Evolutionary conservation across 805 yeast genomes (phyloP).

Genomic region (Candida oleophila): DNA sequence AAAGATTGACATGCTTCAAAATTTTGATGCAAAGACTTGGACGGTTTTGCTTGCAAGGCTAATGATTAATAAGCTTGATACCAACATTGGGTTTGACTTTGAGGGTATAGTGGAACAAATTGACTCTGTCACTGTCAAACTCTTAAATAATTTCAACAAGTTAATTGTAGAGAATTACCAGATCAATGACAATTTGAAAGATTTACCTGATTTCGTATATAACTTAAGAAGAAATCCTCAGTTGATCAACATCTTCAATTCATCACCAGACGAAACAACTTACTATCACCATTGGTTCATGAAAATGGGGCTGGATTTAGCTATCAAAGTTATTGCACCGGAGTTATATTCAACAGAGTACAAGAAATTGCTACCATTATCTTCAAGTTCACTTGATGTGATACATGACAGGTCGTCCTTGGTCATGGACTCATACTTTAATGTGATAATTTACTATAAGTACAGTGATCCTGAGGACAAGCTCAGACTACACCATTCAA

Average conservation of each 20-base stretch:
- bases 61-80: conserved; percentile 33
- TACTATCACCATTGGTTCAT: conserved; percentile 34
- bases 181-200: conserved; percentile 25
- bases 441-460: conserved; percentile 22
- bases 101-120: conserved; percentile 24
- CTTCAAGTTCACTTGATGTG: conserved; percentile 14
- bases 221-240: conserved; percentile 35
- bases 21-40: conserved; percentile 35
- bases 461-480: conserved; percentile 6
- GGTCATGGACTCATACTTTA: conserved; percentile 30
- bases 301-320: conserved; percentile 13
- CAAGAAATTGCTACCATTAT: conserved; percentile 13
- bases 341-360: neutral
- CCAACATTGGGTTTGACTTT: conserved; percentile 33
- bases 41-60: conserved; percentile 29
- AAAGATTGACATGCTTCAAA: conserved; percentile 16
- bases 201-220: conserved; percentile 31
- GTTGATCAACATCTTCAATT: conserved; percentile 37
- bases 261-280: conserved; percentile 48
- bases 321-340: conserved; percentile 29
- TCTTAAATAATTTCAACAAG: conserved; percentile 27
- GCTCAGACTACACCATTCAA: conserved; percentile 26
- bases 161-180: conserved; percentile 3
- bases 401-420: conserved; percentile 14
- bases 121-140: conserved; percentile 24